phyloP scores from a whole-genome alignment of 2,329 filamentous ascomycete species.

The Aspergillus awamori region DNA sequence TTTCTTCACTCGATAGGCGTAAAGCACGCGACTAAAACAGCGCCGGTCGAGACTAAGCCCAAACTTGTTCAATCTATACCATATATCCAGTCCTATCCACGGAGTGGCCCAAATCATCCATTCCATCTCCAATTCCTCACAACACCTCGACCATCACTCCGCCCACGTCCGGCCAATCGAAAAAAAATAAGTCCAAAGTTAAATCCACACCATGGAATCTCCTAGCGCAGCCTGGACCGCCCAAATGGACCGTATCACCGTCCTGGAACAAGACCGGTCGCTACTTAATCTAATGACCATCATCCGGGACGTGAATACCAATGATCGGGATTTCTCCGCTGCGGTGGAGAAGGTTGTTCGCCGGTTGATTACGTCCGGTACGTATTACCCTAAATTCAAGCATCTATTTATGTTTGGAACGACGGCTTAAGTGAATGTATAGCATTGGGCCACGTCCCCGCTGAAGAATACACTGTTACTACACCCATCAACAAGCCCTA shows the following conservation, averaged over 20 bases:
- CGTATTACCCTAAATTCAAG: background rate
- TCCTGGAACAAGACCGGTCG: constrained; percentile 17
- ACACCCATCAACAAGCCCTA: constrained; percentile 21
- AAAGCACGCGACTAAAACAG: background rate
- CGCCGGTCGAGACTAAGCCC: background rate
- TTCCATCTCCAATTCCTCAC: background rate
- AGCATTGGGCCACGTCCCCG: constrained; percentile 25
- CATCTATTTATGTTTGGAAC: background rate
- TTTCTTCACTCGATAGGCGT: background rate
- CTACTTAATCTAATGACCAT: constrained; percentile 23
- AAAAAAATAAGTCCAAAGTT: background rate
- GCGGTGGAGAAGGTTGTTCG: constrained; percentile 18
- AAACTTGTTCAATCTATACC: background rate
- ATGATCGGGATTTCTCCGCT: constrained; percentile 12
- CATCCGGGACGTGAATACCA: constrained; percentile 20
- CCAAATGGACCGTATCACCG: constrained; percentile 1
- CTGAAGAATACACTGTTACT: constrained; percentile 10
- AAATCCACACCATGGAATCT: background rate
- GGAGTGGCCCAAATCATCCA: background rate
- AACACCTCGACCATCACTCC: background rate
- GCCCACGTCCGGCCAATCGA: background rate
- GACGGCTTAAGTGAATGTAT: background rate
- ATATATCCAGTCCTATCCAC: background rate
- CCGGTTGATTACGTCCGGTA: constrained; percentile 17
- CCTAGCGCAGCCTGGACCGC: background rate